Base-by-base conservation (phyloP, 345 rosid genomes). In the Viola odorata region DNA sequence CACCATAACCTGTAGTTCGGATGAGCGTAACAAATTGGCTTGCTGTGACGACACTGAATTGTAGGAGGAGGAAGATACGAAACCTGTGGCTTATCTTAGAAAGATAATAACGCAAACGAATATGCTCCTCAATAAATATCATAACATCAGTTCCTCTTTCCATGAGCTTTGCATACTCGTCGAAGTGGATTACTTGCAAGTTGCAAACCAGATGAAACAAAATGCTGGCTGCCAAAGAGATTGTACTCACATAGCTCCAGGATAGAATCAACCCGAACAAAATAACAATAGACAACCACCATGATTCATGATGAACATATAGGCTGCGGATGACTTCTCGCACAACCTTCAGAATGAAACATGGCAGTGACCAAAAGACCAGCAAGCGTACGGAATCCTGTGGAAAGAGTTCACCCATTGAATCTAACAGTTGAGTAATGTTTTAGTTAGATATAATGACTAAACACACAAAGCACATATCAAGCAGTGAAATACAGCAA, bases 1-100 rank as follows among this genome's bases (percentile, higher is more conserved):
- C 98, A 0, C 83, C 41, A 61, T 91, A 86, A 5, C 76, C 86
- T 1, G 95, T 91, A 8, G 87, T 85, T 75, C 81, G 91, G 72
- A 91, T 77, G 50, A 91, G 95, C 42, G 92, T 82, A 44, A 86
- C 62, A 37, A 82, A 51, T 74, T 89, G 98, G 73, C 89, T 84
- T 42, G 78, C 79, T 1, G 95, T 87, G 66, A 91, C 95, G 14
- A 87, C 84, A 73, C 80, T 37, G 78, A 91, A 82, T 73, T 87
- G 78, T 36, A 87, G 74, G 69, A 91, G 77, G 55, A 91, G 95
- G 75, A 84, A 91, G 63, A 91, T 89, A 11, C 96, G 83, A 73
- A 89, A 91, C 81, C 95, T 84, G 72, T 91, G 98, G 81, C 98
- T 91, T 70, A 91, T 91, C 77, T 91, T 91, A 45, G 96, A 89